phyloP scores from a whole-genome alignment of 2,329 filamentous ascomycete genomes.

The Aciculosporium take region DNA sequence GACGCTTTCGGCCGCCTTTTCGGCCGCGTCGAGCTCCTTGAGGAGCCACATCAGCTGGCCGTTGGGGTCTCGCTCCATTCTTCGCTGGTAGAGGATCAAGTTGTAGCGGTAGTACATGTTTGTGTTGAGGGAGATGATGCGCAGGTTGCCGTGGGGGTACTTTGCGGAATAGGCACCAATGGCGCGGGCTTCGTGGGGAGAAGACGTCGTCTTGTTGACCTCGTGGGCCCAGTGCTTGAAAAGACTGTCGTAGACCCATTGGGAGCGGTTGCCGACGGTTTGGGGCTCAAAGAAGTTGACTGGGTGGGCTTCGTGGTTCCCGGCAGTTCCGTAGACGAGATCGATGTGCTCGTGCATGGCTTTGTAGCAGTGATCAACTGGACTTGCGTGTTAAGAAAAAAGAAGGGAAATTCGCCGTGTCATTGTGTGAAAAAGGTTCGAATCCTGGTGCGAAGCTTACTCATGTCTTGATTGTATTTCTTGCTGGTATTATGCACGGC shows the following conservation, averaged over 20 bases:
- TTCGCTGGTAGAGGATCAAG: constrained; percentile 38
- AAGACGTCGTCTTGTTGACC: constrained; percentile 26
- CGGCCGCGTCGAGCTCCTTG: constrained; percentile 35
- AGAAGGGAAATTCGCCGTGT: too few species aligned
- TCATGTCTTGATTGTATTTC: constrained; percentile 16
- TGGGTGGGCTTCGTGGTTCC: constrained; percentile 43
- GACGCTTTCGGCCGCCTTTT: constrained; percentile 34
- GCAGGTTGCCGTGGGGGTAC: constrained; percentile 31
- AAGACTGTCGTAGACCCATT: constrained; percentile 40
- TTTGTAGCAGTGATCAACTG: constrained; percentile 31
- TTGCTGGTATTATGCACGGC: constrained; percentile 29
- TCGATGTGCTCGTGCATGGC: constrained; percentile 29
- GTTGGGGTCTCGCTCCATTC: constrained; percentile 33
- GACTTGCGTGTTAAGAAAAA: background rate
- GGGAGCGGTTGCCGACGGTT: constrained; percentile 23
- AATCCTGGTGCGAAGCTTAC: constrained; percentile 9
- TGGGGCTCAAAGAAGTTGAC: constrained; percentile 35
- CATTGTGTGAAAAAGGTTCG: too few species aligned
- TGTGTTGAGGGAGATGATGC: constrained; percentile 45
- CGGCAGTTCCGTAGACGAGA: constrained; percentile 36
- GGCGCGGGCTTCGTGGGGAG: constrained; percentile 17
- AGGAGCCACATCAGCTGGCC: constrained; percentile 39
- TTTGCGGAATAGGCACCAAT: constrained; percentile 36
- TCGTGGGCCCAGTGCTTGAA: constrained; percentile 31
- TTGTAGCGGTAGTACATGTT: constrained; percentile 46